Evolutionary conservation across 208 protist genomes (phyloP), one percentile per base, ranked within the genome.

Genomic region (Vickermania ingenoplastis): DNA sequence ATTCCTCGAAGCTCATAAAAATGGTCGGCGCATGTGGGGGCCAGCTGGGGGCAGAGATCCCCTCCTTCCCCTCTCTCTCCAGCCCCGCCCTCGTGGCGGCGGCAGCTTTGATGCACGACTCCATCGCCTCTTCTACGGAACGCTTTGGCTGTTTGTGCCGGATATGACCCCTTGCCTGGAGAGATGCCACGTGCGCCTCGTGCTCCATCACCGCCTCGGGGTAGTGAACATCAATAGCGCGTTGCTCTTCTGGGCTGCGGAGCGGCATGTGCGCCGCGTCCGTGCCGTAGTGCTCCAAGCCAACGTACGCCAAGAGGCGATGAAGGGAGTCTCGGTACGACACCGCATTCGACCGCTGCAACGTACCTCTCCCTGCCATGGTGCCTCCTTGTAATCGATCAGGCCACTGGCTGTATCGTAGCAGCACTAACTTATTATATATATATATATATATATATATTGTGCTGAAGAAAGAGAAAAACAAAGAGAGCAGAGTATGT

Each of bases 281-380:
- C 5, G 67, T 80, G 25, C 73, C 81, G 65, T 86, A 86, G 30
- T 76, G 57, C 41, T 67, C 50, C 17, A 92, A 51, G 0, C 85
- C 85, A 11, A 87, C 67, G 55, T 74, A 85, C 7, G 56, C 52
- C 0, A 87, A 63, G 22, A 92, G 45, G 2, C 69, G 66, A 13
- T 67, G 69, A 71, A 92, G 83, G 11, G 81, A 89, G 3, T 62
- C 59, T 57, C 77, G 81, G 71, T 92, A 92, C 4, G 71, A 64
- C 51, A 79, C 28, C 27, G 30, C 3, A 29, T n/a, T 41, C 13
- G 31, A 5, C 0, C 3, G 49, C 41, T 27, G n/a, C n/a, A n/a
- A n/a, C n/a, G n/a, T n/a, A n/a, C n/a, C n/a, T n/a, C n/a, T n/a
- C n/a, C n/a, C n/a, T n/a, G n/a, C n/a, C n/a, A n/a, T n/a, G n/a